These are phyloP conservation scores for Exophiala phaeomuriformis DNA, from an alignment of 2,329 filamentous ascomycete genomes.

Conservation along the genomic window DNA sequence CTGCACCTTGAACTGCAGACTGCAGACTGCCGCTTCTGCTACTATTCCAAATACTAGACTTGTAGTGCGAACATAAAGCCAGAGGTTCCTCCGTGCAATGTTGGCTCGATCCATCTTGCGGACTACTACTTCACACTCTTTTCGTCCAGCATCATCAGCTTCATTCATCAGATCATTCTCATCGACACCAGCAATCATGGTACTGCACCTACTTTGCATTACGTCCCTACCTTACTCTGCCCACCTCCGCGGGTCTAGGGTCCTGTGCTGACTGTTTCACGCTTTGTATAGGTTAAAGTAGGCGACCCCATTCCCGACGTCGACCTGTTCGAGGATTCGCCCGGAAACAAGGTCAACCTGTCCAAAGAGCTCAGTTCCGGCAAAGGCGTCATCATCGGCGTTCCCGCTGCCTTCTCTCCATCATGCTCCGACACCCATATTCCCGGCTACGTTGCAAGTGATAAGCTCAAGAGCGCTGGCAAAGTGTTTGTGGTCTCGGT, in stretches of 20 bases:
- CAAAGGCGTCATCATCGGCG: conserved; percentile 76
- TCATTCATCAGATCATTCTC: conserved; percentile 19
- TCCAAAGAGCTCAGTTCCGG: conserved; percentile 63
- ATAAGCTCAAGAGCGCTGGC: conserved; percentile 67
- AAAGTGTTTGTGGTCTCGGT: conserved; percentile 84
- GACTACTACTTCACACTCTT: conserved; percentile 13
- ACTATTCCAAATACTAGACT: conserved; percentile 12
- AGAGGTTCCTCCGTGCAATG: conserved; percentile 7
- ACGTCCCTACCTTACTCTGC: conserved; percentile 31
- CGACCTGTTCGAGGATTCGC: conserved; percentile 75
- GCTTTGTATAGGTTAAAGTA: conserved; percentile 54
- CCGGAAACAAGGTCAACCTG: conserved; percentile 84
- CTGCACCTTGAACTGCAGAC: not conserved
- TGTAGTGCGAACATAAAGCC: not conserved
- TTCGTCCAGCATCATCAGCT: conserved; percentile 4
- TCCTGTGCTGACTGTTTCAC: no score
- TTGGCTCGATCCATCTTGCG: conserved; percentile 19
- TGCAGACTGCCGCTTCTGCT: not conserved
- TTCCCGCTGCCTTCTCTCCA: conserved; percentile 71
- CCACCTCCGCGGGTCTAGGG: no score
- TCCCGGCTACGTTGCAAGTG: conserved; percentile 72
- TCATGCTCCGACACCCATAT: conserved; percentile 65
- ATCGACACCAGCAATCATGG: conserved; percentile 26
- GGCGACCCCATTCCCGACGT: conserved; percentile 74
- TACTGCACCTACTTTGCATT: not conserved